These are phyloP conservation scores for Bothriochloa decipiens DNA, from an alignment of 176 grass and related monocot genomes.

Conservation along the genomic window DNA sequence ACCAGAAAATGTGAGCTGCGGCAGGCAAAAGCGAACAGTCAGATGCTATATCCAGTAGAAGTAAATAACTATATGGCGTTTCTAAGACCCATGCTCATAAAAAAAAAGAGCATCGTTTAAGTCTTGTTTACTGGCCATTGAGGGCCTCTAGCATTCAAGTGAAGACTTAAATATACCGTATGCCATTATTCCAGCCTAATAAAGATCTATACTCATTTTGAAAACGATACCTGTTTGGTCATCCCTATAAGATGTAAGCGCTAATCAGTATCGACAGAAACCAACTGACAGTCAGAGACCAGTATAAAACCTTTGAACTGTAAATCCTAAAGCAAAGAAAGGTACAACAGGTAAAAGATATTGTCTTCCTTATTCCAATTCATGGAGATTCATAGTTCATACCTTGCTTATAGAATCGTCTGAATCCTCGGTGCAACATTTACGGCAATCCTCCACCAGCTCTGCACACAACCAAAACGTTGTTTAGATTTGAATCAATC, in stretches of 20 bases:
- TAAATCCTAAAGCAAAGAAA: background rate
- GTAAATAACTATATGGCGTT: background rate
- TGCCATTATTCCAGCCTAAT: conserved; percentile 24
- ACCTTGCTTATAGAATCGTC: conserved; percentile 96
- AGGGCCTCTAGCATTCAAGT: background rate
- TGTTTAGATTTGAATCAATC: background rate
- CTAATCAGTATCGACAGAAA: background rate
- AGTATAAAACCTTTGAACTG: background rate
- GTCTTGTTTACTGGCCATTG: background rate
- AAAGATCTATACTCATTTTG: background rate
- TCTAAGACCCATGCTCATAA: background rate
- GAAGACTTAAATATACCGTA: background rate
- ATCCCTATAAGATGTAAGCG: background rate
- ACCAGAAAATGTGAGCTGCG: conserved; percentile 81
- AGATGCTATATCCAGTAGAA: conserved; percentile 16
- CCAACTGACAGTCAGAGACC: background rate
- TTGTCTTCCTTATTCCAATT: background rate
- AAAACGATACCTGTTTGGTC: background rate
- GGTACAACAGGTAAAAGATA: conserved; percentile 1
- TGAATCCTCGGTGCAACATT: conserved; percentile 97
- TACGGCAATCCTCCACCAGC: conserved; percentile 83
- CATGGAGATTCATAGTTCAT: conserved; percentile 36
- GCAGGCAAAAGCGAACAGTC: conserved; percentile 38
- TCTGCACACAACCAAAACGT: conserved; percentile 48
- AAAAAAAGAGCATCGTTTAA: background rate